A percentile compares a stretch with the other conserved stretches of the same genome.
These are phyloP conservation scores for Carex cristatella DNA, from an alignment of 176 grass and related monocot genomes.

Conservation along the genomic window DNA sequence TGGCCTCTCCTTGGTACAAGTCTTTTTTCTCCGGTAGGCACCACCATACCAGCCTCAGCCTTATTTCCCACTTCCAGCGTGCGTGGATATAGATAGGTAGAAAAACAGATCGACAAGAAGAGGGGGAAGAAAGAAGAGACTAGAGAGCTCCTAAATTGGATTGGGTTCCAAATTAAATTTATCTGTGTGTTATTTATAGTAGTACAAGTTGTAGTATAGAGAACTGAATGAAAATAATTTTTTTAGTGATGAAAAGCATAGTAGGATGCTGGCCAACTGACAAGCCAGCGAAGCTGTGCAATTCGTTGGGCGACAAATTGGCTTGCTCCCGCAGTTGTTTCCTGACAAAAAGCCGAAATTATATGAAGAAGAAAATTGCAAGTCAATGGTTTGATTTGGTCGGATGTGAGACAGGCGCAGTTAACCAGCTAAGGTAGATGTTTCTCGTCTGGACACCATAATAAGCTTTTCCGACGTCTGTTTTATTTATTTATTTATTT, in stretches of 20 bases:
- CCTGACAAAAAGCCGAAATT: neutral
- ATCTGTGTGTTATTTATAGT: neutral
- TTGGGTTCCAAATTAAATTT: neutral
- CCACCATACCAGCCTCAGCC: neutral
- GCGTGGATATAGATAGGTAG: too few species aligned
- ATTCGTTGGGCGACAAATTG: constrained; percentile 17
- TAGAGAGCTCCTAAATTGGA: neutral
- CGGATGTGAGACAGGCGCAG: neutral
- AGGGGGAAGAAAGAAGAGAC: neutral
- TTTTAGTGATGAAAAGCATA: neutral
- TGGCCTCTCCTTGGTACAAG: constrained; percentile 35
- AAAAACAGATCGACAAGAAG: neutral
- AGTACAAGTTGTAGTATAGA: neutral
- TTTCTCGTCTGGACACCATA: neutral
- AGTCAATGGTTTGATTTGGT: constrained; percentile 11
- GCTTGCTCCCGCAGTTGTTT: constrained; percentile 14
- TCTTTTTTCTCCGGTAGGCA: neutral
- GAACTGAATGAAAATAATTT: neutral
- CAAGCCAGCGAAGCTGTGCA: constrained; percentile 17
- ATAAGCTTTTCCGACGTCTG: neutral
- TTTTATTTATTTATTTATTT: too few species aligned
- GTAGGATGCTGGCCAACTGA: neutral
- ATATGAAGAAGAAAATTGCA: neutral
- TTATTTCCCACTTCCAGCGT: neutral
- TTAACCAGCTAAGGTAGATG: constrained; percentile 3